Evolutionary conservation across 2,329 filamentous ascomycete genomes (phyloP), one percentile per base, ranked within the genome.

Genomic region (Claviceps arundinis): DNA sequence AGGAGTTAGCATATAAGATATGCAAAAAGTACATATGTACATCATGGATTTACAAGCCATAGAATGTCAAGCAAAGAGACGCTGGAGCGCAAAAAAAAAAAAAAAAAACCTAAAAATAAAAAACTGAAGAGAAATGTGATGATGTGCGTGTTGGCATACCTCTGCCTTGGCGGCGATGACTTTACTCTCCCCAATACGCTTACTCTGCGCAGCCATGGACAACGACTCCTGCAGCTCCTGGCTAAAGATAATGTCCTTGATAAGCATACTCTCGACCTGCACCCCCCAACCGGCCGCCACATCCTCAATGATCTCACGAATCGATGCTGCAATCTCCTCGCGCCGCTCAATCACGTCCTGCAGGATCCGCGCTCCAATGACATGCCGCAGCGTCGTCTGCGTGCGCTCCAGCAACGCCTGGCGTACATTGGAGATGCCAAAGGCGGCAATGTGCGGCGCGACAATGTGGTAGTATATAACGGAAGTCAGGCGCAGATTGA

Each of bases 401-500:
- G 93, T 98, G 56, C 93, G 89, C 78, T 98, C 93, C 57, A 98
- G 78, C 48, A 98, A 85, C n/a, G 93, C 93, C 71, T 95, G 89
- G 60, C 87, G 86, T 56, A 98, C 86, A 68, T 97, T 93, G 70
- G 85, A 78, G 67, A 98, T 96, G 59, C 93, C 93, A 66, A 97
- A 98, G 55, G 93, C 91, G 54, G 91, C 89, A 73, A 95, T 96
- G 78, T 97, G 91, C 1, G 93, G 93, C 30, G 87, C 86, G 52
- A 85, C 87, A 64, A 98, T 91, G 76, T 95, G 90, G 75, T 98
- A 98, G 79, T 98, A 98, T 72, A 98, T 96, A 66, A 98, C 93
- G 5, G 88, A 95, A 47, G 90, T 97, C 59, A 98, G 77, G 62
- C 90, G 84, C 43, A 98, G 77, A 46, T 87, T 95, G 57, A 97